Base-by-base conservation (phyloP, 1,139 yeast genomes). In the Debaryomyces nepalensis region DNA sequence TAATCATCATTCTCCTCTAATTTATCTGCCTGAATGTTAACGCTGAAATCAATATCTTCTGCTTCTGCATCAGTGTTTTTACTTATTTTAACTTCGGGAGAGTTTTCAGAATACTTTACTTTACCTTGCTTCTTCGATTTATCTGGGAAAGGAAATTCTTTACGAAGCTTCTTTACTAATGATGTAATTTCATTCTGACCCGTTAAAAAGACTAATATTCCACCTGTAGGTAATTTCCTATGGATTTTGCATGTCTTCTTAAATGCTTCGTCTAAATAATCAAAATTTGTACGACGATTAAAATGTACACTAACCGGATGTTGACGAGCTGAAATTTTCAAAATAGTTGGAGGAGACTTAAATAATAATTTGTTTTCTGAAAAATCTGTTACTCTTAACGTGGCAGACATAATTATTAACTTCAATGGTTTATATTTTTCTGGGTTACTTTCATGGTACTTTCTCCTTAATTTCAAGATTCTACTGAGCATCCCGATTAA, bases 301-400 rank as follows among this genome's bases (percentile, higher is more conserved):
- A 95, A 95, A 64, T 95, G 99, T 14, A 87, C 77, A 11, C 97
- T 82, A 0, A 95, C 99, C 0, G 99, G 97, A 58, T 79, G 90
- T 59, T 93, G 99, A 61, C 99, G 81, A 0, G 99, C 96, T 42
- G 87, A 91, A n/a, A 95, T 90, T 51, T 86, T 84, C 34, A 95
- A 68, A 23, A 95, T 80, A 2, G 99, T 99, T 1, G 99, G 99
- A 1, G 96, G 87, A 0, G 57, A 58, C n/a, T 75, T 65, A 59
- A 95, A 95, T 30, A 95, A 68, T 1, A 75, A 65, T 14, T 66
- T 62, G 61, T 95, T 95, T 53, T 90, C 96, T 37, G 96, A 81
- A 58, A 95, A 95, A 60, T 95, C 99, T 10, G 93, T 68, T 0
- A 95, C 98, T 55, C 99, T 75, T 43, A 95, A 75, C 0, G 99